Conservation (phyloP, 768 basidiomycete species). For the Boletellus sp. region DNA sequence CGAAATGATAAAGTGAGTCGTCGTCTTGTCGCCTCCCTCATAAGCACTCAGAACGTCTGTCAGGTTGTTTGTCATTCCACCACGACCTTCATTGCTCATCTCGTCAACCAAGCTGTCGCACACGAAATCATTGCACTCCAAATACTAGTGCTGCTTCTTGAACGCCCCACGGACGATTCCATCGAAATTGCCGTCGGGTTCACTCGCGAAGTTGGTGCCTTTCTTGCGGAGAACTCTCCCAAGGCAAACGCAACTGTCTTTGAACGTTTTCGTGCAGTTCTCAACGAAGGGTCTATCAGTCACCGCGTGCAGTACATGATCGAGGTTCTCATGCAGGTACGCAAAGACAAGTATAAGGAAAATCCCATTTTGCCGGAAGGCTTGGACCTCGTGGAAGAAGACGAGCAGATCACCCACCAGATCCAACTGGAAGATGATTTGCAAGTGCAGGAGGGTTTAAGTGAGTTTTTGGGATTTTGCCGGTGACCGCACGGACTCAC, state of each 20-base stretch:
- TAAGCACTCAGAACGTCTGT: background rate
- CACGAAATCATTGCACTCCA: constrained; percentile 93
- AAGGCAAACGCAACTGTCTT: constrained; percentile 94
- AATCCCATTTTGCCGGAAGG: constrained; percentile 94
- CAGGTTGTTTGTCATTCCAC: constrained; percentile 93
- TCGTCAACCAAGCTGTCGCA: constrained; percentile 91
- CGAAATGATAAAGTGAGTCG: constrained; percentile 91
- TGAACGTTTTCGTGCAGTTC: constrained; percentile 93
- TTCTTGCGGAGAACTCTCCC: constrained; percentile 88
- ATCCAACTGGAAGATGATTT: constrained; percentile 91
- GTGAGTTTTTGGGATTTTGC: constrained; percentile 46
- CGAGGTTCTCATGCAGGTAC: constrained; percentile 97
- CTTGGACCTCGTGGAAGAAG: constrained; percentile 94
- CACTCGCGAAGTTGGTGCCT: constrained; percentile 95
- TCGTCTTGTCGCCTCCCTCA: background rate
- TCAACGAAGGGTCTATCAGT: constrained; percentile 93
- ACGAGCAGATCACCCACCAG: constrained; percentile 95
- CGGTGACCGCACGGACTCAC: constrained; percentile 6
- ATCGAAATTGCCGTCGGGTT: constrained; percentile 98
- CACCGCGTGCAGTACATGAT: constrained; percentile 99
- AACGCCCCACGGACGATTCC: constrained; percentile 94
- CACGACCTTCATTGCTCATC: constrained; percentile 85
- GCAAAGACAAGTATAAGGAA: constrained; percentile 99
- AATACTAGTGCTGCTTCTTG: constrained; percentile 92
- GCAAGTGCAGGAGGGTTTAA: constrained; percentile 90